These are phyloP conservation scores for Monosporascus sp. DNA, from an alignment of 2,329 filamentous ascomycete genomes.

Conservation along the genomic window DNA sequence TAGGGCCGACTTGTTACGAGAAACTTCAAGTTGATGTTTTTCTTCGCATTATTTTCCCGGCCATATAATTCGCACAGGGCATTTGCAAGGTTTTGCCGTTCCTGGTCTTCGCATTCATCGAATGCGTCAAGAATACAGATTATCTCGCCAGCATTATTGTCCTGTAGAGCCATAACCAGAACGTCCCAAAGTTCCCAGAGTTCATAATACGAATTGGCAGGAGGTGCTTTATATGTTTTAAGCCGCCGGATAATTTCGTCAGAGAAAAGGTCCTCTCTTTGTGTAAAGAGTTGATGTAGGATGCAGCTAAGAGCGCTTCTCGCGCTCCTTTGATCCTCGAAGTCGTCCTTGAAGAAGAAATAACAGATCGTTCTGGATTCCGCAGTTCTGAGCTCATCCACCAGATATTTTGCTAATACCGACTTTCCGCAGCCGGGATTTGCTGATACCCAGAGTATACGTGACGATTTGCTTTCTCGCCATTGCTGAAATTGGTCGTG, in stretches of 20 bases:
- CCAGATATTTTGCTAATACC: slow-evolving; percentile 32
- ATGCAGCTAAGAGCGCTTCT: slow-evolving; percentile 28
- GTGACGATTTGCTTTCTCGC: slow-evolving; percentile 4
- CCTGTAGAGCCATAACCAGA: slow-evolving; percentile 8
- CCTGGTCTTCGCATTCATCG: slow-evolving; percentile 30
- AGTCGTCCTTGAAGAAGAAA: slow-evolving; percentile 37
- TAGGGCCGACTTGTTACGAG: slow-evolving; percentile 34
- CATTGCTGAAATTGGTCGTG: slow-evolving; percentile 14
- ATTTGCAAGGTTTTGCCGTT: too few species aligned
- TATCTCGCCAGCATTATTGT: slow-evolving; percentile 8
- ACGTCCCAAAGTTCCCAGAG: slow-evolving; percentile 28
- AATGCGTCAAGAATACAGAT: slow-evolving; percentile 35
- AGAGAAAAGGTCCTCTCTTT: slow-evolving; percentile 18
- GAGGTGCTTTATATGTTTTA: slow-evolving; percentile 4
- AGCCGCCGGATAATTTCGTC: slow-evolving; percentile 15
- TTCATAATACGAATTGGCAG: slow-evolving; percentile 8
- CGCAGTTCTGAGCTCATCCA: slow-evolving; percentile 23
- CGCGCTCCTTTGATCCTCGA: slow-evolving; percentile 8
- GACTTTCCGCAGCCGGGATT: slow-evolving; percentile 41
- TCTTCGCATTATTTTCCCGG: not conserved
- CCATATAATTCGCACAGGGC: slow-evolving; percentile 22
- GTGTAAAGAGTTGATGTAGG: slow-evolving; percentile 32
- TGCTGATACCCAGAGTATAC: slow-evolving; percentile 32
- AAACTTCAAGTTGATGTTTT: slow-evolving; percentile 27
- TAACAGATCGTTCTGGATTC: slow-evolving; percentile 26